phyloP scores from a whole-genome alignment of 2,329 filamentous ascomycete species.

The Fusarium cyanostomum region DNA sequence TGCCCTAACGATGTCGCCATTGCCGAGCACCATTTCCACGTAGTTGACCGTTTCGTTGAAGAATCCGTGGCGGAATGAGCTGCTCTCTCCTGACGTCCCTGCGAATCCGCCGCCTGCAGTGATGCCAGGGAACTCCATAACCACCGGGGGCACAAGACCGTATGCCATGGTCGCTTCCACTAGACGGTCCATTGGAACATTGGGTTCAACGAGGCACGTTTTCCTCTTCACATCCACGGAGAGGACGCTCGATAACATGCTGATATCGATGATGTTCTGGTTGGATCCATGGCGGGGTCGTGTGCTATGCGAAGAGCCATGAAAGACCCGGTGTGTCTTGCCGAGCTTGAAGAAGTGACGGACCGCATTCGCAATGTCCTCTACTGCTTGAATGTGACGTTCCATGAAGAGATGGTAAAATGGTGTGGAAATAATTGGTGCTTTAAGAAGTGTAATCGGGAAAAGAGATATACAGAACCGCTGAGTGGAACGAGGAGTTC shows the following conservation, averaged over 20 bases:
- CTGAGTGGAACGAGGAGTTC: too few species aligned
- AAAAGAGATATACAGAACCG: too few species aligned
- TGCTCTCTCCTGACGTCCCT: slow-evolving; percentile 73
- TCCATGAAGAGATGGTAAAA: too few species aligned
- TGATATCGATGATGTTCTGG: slow-evolving; percentile 35
- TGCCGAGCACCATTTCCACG: slow-evolving; percentile 70
- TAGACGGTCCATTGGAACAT: slow-evolving; percentile 73
- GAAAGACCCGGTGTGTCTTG: slow-evolving; percentile 73
- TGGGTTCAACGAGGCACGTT: slow-evolving; percentile 66
- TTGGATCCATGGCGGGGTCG: slow-evolving; percentile 54
- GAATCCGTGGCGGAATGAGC: slow-evolving; percentile 71
- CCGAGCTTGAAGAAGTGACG: slow-evolving; percentile 54
- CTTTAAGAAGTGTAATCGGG: too few species aligned
- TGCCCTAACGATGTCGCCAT: slow-evolving; percentile 62
- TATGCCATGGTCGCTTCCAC: slow-evolving; percentile 64
- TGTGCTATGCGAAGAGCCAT: slow-evolving; percentile 79
- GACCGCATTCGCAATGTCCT: slow-evolving; percentile 55
- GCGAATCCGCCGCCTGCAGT: slow-evolving; percentile 74
- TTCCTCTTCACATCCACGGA: slow-evolving; percentile 2
- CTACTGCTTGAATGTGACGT: slow-evolving; percentile 55
- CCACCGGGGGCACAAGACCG: slow-evolving; percentile 69
- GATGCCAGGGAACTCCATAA: slow-evolving; percentile 78
- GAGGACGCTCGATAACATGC: slow-evolving; percentile 26
- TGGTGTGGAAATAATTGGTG: too few species aligned
- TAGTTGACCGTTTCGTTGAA: slow-evolving; percentile 71